Conservation (phyloP, 2,329 filamentous ascomycete species). For the Claviceps sp. region DNA sequence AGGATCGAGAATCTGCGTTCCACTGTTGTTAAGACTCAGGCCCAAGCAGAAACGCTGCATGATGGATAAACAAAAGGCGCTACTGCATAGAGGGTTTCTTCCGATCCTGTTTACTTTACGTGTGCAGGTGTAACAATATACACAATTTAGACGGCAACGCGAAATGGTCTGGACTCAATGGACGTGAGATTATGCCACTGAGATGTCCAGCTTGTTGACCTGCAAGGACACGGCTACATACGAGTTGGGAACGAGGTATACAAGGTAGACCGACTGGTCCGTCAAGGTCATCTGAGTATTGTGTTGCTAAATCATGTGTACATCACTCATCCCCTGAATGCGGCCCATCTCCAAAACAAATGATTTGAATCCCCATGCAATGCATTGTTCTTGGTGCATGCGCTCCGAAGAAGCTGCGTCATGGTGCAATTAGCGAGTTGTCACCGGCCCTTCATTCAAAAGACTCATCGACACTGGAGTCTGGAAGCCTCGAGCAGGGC, state of each 20-base stretch:
- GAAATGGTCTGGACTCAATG: neutral
- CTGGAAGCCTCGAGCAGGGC: no score
- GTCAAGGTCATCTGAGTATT: neutral
- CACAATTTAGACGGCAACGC: conserved; percentile 30
- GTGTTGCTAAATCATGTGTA: neutral
- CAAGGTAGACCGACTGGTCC: neutral
- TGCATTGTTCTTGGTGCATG: neutral
- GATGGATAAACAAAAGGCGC: conserved; percentile 23
- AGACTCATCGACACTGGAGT: no score
- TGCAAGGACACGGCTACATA: neutral
- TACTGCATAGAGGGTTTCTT: conserved; percentile 38
- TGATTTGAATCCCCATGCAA: neutral
- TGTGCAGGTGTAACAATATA: conserved; percentile 43
- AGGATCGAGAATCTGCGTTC: conserved; percentile 1
- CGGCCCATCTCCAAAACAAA: neutral
- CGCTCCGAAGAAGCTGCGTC: neutral
- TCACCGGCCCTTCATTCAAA: neutral
- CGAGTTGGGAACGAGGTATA: neutral
- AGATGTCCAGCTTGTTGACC: neutral
- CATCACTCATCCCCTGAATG: neutral
- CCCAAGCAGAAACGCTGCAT: conserved; percentile 21
- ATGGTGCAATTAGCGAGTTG: neutral
- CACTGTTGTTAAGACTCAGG: conserved; percentile 3
- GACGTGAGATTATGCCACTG: neutral
- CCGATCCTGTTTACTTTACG: conserved; percentile 27